Conservation (phyloP, 2,329 filamentous ascomycete genomes). For the Clonostachys chloroleuca region DNA sequence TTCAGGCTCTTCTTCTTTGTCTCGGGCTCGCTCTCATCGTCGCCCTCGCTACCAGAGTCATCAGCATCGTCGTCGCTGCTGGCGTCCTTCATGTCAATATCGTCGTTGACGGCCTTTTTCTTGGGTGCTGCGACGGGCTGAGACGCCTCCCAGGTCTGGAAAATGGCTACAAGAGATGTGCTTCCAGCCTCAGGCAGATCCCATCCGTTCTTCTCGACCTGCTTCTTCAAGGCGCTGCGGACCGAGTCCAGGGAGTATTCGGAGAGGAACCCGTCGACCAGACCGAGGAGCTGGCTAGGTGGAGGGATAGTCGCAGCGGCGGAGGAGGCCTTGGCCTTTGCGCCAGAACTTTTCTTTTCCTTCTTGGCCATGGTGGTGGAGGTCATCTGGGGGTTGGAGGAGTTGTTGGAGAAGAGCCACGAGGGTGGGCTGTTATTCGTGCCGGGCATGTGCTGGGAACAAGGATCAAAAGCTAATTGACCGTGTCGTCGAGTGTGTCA, state of each 20-base stretch:
- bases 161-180: conserved; percentile 43
- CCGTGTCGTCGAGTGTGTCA: too few relatives aligned
- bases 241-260: conserved; percentile 9
- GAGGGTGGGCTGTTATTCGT: conserved; percentile 23
- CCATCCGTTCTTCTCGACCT: conserved; percentile 52
- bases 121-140: conserved; percentile 11
- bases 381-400: conserved; percentile 10
- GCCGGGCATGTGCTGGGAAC: conserved; percentile 21
- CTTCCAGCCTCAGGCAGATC: conserved; percentile 19
- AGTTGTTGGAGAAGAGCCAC: conserved; percentile 39
- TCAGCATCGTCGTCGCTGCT: conserved; percentile 23
- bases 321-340: conserved; percentile 11
- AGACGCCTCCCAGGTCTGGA: conserved; percentile 42
- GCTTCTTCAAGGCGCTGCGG: conserved; percentile 53
- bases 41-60: conserved; percentile 12
- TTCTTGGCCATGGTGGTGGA: conserved; percentile 27
- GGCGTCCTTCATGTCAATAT: conserved; percentile 44
- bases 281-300: conserved; percentile 58
- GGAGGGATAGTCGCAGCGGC: conserved; percentile 20
- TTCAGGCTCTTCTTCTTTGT: conserved; percentile 23
- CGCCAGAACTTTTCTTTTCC: conserved; percentile 15
- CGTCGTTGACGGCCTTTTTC: conserved; percentile 21
- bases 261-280: conserved; percentile 63
- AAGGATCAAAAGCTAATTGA: too few relatives aligned
- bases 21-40: conserved; percentile 13